Evolutionary conservation across 2,329 filamentous ascomycete species (phyloP), one percentile per base, ranked within the genome.

Genomic region (Chalaropsis ovoidea): DNA sequence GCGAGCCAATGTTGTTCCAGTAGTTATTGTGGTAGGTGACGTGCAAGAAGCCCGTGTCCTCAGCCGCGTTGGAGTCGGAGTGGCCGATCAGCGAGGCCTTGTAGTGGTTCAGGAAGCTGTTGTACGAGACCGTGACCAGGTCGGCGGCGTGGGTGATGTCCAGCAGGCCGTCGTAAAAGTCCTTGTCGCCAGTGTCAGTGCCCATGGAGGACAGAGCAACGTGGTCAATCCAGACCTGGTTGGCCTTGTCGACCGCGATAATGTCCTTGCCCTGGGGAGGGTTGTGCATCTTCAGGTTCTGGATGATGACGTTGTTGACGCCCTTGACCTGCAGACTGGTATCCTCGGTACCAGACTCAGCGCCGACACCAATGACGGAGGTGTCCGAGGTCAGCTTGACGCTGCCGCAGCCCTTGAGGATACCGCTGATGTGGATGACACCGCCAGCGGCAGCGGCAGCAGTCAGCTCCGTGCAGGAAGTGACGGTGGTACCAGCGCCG

Each of bases 21-120:
- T 82, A 77, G 78, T 86, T 86, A 75, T 84, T 80, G 73, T 78
- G 77, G 71, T 83, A 84, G 27, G 84, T 86, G 24, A 86, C 76
- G 69, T 76, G 80, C 17, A 86, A 74, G 69, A 81, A 77, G 66
- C 84, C 83, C 1, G 72, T 81, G 71, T 86, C 84, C 69, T 86
- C 82, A 41, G 72, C 76, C 5, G 70, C 75, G 73, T 86, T 86
- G 73, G 71, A 79, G 75, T 86, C 81, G 6, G 79, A 82, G 77
- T 86, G 83, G 5, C 82, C 84, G 63, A 86, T 76, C 15, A 86
- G 77, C 0, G 81, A 82, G 35, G 78, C 81, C 74, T 86, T 86
- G 54, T 70, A 74, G 69, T 80, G 78, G 68, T 79, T 76, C 65
- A 77, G 76, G 67, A 80, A 73, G 54, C 75, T 75, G 24, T 71